A percentile compares a stretch with the other conserved stretches of the same genome.
These are phyloP conservation scores for Saccharomyces hybrid DNA, from an alignment of 1,139 yeast genomes.

Conservation along the genomic window DNA sequence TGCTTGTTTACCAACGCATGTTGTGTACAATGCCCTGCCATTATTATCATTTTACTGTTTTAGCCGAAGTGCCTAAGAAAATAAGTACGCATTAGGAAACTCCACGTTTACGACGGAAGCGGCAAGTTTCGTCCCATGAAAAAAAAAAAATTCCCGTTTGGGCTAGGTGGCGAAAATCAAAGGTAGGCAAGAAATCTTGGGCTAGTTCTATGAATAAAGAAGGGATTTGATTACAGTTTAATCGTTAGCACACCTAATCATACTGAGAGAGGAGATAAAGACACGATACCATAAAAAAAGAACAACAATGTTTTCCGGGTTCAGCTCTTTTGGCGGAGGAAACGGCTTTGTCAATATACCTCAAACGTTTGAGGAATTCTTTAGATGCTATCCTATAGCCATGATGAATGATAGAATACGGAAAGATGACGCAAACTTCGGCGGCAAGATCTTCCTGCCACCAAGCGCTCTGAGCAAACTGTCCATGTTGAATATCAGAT, in stretches of 20 bases:
- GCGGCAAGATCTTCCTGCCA: slow-evolving; percentile 95
- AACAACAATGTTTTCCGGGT: slow-evolving; percentile 24
- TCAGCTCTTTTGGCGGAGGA: slow-evolving; percentile 21
- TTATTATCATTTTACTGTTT: not conserved
- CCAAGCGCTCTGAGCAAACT: slow-evolving; percentile 85
- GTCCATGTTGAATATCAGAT: slow-evolving; percentile 80
- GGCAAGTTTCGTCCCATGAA: not conserved
- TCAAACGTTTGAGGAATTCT: slow-evolving; percentile 63
- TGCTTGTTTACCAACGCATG: not conserved
- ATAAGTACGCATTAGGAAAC: not conserved
- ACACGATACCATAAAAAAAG: not conserved
- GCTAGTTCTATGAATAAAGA: not conserved
- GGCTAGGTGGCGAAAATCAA: not conserved
- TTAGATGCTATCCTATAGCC: slow-evolving; percentile 83
- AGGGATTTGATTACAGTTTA: not conserved
- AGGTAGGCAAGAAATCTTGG: not conserved
- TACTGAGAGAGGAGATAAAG: not conserved
- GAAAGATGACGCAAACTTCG: slow-evolving; percentile 78
- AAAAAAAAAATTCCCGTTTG: not conserved
- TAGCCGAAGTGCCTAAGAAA: not conserved
- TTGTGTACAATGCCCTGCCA: not conserved
- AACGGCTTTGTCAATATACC: slow-evolving; percentile 28
- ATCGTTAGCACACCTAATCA: not conserved
- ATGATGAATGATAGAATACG: slow-evolving; percentile 83
- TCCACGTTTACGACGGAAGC: not conserved